Percentiles rank a stretch among this genome's conserved stretches.
Evolutionary conservation across 352 stramenopile species (phyloP).

Genomic region (Globisporangium middletonii): DNA sequence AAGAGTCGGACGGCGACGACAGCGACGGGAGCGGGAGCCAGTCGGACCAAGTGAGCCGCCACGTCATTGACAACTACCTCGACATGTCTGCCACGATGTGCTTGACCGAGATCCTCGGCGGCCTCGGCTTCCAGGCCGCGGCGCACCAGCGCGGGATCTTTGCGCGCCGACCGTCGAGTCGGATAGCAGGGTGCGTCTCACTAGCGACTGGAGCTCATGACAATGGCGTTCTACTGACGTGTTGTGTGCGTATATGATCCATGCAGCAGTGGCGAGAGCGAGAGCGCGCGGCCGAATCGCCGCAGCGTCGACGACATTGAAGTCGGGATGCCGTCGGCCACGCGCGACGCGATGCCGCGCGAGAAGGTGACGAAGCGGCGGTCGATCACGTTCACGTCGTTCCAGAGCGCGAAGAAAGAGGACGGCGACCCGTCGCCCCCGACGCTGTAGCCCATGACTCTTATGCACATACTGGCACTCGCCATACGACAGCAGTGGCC

Average conservation of each 20-base stretch:
- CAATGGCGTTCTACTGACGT: neutral
- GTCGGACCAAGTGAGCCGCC: slow-evolving; percentile 47
- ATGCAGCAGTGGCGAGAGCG: slow-evolving; percentile 11
- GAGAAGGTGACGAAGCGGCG: slow-evolving; percentile 52
- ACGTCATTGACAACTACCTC: slow-evolving; percentile 83
- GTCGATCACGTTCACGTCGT: slow-evolving; percentile 75
- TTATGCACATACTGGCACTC: too few relatives aligned
- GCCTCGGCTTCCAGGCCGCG: slow-evolving; percentile 48
- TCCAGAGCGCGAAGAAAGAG: slow-evolving; percentile 27
- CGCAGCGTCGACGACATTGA: slow-evolving; percentile 77
- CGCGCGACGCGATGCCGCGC: slow-evolving; percentile 36
- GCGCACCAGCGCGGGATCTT: slow-evolving; percentile 40
- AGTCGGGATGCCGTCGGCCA: slow-evolving; percentile 50
- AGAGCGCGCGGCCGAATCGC: slow-evolving; percentile 14
- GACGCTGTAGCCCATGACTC: slow-evolving; percentile 1
- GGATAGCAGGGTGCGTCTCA: slow-evolving; percentile 20
- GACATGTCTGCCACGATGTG: slow-evolving; percentile 76
- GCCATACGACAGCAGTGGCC: too few relatives aligned
- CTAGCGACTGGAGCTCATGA: neutral
- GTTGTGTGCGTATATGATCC: neutral
- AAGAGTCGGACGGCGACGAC: slow-evolving; percentile 33
- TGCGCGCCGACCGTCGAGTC: slow-evolving; percentile 43
- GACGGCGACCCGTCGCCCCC: slow-evolving; percentile 6
- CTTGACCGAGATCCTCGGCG: slow-evolving; percentile 58
- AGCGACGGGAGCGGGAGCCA: slow-evolving; percentile 2